phyloP scores from a whole-genome alignment of 1,139 yeast genomes.

The Pneumocystis oryctolagi region DNA sequence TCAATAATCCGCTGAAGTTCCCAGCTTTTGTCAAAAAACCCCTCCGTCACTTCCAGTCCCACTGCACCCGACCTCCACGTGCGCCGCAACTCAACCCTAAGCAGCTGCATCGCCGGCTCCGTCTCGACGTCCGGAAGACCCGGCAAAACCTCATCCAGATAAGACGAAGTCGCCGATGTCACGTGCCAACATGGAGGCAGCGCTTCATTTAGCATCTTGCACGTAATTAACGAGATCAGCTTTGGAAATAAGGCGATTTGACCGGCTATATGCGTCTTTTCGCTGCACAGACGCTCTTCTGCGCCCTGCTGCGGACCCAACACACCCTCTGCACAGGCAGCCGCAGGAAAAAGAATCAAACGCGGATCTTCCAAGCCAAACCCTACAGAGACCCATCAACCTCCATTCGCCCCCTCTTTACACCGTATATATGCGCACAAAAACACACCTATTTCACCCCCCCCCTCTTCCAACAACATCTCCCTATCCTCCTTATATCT shows the following conservation, averaged over 20 bases:
- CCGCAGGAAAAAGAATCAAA: too few relatives aligned
- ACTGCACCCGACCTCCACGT: slow-evolving; percentile 25
- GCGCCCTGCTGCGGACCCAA: too few relatives aligned
- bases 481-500: too few relatives aligned
- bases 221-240: background rate
- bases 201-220: background rate
- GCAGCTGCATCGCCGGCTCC: slow-evolving; percentile 24
- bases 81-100: slow-evolving; percentile 26
- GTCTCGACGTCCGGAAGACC: background rate
- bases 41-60: slow-evolving; percentile 25
- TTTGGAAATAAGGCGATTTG: too few relatives aligned
- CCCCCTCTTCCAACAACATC: too few relatives aligned
- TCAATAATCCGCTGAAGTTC: slow-evolving; percentile 24
- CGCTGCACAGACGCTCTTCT: background rate
- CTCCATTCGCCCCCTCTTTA: too few relatives aligned
- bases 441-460: too few relatives aligned
- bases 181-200: background rate
- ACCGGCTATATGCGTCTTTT: too few relatives aligned
- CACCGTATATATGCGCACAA: too few relatives aligned
- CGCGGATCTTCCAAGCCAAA: too few relatives aligned
- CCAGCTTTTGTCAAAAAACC: slow-evolving; percentile 33
- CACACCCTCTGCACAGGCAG: too few relatives aligned
- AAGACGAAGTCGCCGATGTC: background rate
- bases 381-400: too few relatives aligned
- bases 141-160: background rate